Evolutionary conservation across 768 basidiomycete species (phyloP).

Genomic region (Sporobolomyces phaffii): DNA sequence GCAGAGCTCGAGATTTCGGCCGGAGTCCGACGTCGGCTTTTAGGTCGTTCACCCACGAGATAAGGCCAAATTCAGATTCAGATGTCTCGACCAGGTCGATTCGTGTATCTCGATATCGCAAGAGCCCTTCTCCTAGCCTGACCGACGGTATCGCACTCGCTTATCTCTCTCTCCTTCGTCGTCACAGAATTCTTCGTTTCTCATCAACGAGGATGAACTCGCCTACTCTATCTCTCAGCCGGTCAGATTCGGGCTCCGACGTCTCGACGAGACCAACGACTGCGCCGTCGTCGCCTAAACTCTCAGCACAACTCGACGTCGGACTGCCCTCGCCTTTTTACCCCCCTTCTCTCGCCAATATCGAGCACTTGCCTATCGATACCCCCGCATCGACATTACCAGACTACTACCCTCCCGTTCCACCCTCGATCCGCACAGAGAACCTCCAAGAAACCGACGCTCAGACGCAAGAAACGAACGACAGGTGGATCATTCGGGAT

Average conservation of each 20-base stretch:
- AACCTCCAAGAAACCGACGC: constrained; percentile 17
- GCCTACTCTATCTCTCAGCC: not conserved
- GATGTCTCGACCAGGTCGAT: no score
- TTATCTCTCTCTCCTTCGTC: no score
- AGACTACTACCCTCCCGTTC: constrained; percentile 28
- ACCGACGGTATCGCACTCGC: no score
- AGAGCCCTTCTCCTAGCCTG: no score
- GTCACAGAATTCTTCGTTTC: no score
- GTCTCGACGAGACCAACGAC: constrained; percentile 13
- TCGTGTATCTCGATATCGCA: no score
- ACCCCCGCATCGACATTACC: constrained; percentile 6
- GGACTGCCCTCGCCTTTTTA: constrained; percentile 30
- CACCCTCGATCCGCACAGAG: not conserved
- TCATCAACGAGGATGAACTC: no score
- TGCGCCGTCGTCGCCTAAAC: not conserved
- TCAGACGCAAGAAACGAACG: constrained; percentile 45
- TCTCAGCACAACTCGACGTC: not conserved
- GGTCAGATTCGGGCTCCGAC: not conserved
- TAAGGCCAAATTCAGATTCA: no score
- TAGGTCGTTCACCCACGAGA: no score
- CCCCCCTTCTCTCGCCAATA: constrained; percentile 16
- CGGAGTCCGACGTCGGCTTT: no score
- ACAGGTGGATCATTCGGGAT: constrained; percentile 51
- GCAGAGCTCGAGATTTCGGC: no score
- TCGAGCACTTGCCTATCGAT: not conserved